phyloP scores from a whole-genome alignment of 176 grass and related monocot species.

The Oryza meridionalis region DNA sequence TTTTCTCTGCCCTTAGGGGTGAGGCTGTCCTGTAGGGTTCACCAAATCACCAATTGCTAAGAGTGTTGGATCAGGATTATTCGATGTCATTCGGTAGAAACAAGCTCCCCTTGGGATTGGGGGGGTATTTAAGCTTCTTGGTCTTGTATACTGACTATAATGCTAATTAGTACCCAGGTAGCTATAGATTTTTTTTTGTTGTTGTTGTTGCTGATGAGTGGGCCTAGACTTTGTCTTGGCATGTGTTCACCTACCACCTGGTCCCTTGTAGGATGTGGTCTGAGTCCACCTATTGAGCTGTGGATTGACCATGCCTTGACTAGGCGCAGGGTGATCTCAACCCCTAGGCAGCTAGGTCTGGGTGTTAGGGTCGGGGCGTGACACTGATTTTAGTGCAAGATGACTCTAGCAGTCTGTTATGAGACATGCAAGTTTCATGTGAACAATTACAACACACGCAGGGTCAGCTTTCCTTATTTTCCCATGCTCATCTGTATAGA shows the following conservation, averaged over 20 bases:
- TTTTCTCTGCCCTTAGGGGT: no score
- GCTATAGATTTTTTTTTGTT: neutral
- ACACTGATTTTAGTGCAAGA: conserved; percentile 2
- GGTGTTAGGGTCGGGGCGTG: neutral
- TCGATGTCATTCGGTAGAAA: neutral
- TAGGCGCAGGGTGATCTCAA: neutral
- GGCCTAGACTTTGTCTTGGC: neutral
- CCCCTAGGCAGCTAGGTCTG: neutral
- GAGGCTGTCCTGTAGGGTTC: neutral
- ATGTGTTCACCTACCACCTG: neutral
- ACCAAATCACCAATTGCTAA: neutral
- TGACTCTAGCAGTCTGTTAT: neutral
- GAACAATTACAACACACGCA: neutral
- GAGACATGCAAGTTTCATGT: neutral
- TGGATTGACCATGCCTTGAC: neutral
- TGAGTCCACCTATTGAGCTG: neutral
- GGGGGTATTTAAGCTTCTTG: neutral
- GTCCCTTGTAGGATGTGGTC: neutral
- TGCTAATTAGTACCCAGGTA: neutral
- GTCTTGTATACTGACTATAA: neutral
- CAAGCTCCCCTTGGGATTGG: neutral
- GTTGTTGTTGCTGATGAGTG: neutral
- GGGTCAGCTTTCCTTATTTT: conserved; percentile 10
- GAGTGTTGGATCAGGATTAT: neutral
- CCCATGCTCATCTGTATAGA: neutral